Conservation (phyloP, 2,329 filamentous ascomycete species). For the Fusarium citri region DNA sequence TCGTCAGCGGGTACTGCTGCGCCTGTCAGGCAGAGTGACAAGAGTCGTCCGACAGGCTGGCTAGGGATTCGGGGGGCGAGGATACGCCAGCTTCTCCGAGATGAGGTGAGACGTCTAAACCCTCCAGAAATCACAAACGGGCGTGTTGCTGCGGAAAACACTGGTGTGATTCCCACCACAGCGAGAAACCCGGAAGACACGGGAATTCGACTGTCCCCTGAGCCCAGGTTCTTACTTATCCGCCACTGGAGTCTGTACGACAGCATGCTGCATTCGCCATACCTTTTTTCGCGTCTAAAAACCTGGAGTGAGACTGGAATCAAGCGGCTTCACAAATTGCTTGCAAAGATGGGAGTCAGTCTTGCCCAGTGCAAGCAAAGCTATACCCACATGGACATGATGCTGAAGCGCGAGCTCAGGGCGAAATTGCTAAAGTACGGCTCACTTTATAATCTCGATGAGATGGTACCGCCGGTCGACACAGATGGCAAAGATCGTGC, state of each 20-base stretch:
- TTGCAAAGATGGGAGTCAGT: conserved; percentile 98
- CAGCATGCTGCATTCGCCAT: conserved; percentile 97
- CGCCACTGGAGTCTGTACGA: conserved; percentile 98
- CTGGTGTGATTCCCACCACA: conserved; percentile 88
- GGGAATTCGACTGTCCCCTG: conserved; percentile 90
- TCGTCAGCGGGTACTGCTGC: conserved; percentile 83
- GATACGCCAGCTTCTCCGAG: conserved; percentile 85
- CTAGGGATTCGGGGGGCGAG: conserved; percentile 83
- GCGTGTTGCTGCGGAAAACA: conserved; percentile 71
- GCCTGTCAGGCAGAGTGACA: conserved; percentile 66
- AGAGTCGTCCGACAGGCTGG: conserved; percentile 75
- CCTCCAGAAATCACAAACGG: conserved; percentile 77
- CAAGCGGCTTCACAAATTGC: conserved; percentile 89
- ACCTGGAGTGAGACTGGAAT: conserved; percentile 93
- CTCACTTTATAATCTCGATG: conserved; percentile 91
- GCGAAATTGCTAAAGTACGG: conserved; percentile 91
- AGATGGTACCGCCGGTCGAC: conserved; percentile 84
- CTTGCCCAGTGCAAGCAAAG: conserved; percentile 93
- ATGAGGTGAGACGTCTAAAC: conserved; percentile 94
- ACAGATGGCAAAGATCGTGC: conserved; percentile 76
- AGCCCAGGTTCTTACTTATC: conserved; percentile 91
- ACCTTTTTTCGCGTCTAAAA: conserved; percentile 89
- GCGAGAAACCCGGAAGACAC: conserved; percentile 91
- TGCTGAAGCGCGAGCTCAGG: conserved; percentile 88
- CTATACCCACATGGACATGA: conserved; percentile 99